Conservation (phyloP, 108 stramenopile genomes). For the Schizochytrium sp. region DNA sequence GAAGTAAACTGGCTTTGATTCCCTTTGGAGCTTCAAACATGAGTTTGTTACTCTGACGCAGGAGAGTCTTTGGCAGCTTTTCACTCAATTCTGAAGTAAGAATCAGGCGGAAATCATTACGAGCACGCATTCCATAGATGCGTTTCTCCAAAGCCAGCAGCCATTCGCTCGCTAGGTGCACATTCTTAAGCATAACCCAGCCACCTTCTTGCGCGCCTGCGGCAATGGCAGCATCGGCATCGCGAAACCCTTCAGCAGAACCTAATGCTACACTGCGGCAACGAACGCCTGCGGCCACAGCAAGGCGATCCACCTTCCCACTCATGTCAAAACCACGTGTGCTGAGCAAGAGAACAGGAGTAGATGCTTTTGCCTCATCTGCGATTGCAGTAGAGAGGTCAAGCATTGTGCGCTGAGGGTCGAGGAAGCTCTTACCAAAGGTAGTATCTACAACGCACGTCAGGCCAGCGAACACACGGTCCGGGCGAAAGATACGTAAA, state of each 20-base stretch:
- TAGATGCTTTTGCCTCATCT: neutral
- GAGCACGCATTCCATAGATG: conserved; percentile 82
- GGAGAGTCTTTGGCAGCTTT: conserved; percentile 81
- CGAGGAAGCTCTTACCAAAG: conserved; percentile 74
- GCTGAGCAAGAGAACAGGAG: conserved; percentile 88
- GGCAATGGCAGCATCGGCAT: conserved; percentile 85
- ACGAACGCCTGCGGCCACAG: conserved; percentile 81
- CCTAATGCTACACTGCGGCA: conserved; percentile 94
- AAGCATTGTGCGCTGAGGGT: neutral
- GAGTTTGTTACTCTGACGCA: conserved; percentile 71
- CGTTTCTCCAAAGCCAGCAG: conserved; percentile 92
- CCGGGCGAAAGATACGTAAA: conserved; percentile 86
- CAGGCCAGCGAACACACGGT: conserved; percentile 87
- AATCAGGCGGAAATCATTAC: conserved; percentile 69
- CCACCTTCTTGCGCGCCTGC: conserved; percentile 85
- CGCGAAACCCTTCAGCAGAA: conserved; percentile 87
- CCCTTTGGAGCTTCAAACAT: conserved; percentile 90
- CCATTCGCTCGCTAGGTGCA: conserved; percentile 96
- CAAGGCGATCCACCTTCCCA: conserved; percentile 90
- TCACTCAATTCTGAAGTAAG: conserved; percentile 85
- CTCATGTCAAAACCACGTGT: conserved; percentile 97
- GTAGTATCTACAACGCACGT: conserved; percentile 81
- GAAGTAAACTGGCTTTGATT: conserved; percentile 86
- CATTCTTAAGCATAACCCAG: conserved; percentile 98
- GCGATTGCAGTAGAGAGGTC: neutral